Conservation (phyloP, 495 filamentous ascomycete genomes). For the Penicillium diatomitis region DNA sequence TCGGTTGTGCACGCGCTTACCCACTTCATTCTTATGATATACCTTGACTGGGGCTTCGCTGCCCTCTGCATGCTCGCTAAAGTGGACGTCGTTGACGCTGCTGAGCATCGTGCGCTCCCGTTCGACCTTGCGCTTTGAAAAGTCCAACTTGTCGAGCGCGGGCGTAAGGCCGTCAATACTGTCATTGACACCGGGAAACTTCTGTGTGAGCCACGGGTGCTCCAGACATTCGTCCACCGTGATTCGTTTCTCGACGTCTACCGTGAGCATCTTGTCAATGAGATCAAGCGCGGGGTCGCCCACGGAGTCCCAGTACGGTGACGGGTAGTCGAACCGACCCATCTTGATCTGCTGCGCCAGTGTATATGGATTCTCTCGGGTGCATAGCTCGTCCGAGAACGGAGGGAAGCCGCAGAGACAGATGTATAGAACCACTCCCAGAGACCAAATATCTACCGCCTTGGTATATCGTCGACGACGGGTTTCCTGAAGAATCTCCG, state of each 20-base stretch:
- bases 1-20: conserved; percentile 33
- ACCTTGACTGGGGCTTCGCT: conserved; percentile 59
- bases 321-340: conserved; percentile 88
- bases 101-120: conserved; percentile 81
- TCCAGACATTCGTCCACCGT: conserved; percentile 84
- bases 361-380: conserved; percentile 67
- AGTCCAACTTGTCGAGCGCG: conserved; percentile 70
- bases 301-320: conserved; percentile 94
- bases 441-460: conserved; percentile 93
- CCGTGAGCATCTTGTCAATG: conserved; percentile 90
- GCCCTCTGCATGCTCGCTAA: conserved; percentile 52
- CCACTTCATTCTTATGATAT: conserved; percentile 62
- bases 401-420: conserved; percentile 97
- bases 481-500: conserved; percentile 79
- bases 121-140: conserved; percentile 67
- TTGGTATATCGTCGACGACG: conserved; percentile 81
- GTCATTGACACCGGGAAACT: conserved; percentile 47
- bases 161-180: conserved; percentile 90
- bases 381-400: conserved; percentile 87
- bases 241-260: conserved; percentile 72
- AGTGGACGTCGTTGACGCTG: conserved; percentile 68
- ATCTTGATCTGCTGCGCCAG: conserved; percentile 85
- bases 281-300: conserved; percentile 84
- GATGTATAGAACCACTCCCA: conserved; percentile 98
- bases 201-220: conserved; percentile 77